Base-by-base conservation (phyloP, 805 yeast genomes). In the Sugiyamaella smithiae region DNA sequence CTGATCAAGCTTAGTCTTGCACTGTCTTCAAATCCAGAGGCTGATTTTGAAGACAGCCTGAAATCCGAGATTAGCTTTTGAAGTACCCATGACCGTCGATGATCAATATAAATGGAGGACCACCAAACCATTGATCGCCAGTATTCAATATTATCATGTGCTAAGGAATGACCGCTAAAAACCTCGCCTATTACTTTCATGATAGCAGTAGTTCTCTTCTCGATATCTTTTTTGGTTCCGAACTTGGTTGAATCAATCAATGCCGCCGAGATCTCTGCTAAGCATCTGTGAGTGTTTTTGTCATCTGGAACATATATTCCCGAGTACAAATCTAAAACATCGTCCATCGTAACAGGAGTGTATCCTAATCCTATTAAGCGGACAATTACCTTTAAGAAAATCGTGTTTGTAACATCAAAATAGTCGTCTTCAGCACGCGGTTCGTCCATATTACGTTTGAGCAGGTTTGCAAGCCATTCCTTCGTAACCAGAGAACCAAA, bases 91-190 rank as follows among this genome's bases (percentile, higher is more conserved):
- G 78, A 75, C 50, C 96, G 75, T 61, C 96, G 76, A 33, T 52
- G 48, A 36, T 65, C 74, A 32, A 81, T 70, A 56, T 78, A 82
- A 0, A 80, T 65, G 0, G 88, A 85, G 1, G 81, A 60, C 85
- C 88, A 84, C 84, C 88, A 83, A 2, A 84, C 71, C 43, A 87
- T 77, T 0, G 88, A 76, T 29, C 74, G 73, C 97, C 97, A 93
- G 35, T 85, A 80, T 16, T 74, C 77, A 32, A 75, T 66, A 2
- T 82, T 84, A 26, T 89, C 93, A 2, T 88, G 95, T 1, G 87
- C 77, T 48, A 91, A 65, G 40, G 83, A 87, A 28, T 73, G 67
- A 5, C 71, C 68, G 4, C 16, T 12, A 5, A 35, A 35, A 5
- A 35, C 38, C 7, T 35, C 16, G 38, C 38, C 16, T 28, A 88